A percentile compares a stretch with the other conserved stretches of the same genome.
Evolutionary conservation across 495 filamentous ascomycete species (phyloP).

Genomic region (Xylaria acuta): DNA sequence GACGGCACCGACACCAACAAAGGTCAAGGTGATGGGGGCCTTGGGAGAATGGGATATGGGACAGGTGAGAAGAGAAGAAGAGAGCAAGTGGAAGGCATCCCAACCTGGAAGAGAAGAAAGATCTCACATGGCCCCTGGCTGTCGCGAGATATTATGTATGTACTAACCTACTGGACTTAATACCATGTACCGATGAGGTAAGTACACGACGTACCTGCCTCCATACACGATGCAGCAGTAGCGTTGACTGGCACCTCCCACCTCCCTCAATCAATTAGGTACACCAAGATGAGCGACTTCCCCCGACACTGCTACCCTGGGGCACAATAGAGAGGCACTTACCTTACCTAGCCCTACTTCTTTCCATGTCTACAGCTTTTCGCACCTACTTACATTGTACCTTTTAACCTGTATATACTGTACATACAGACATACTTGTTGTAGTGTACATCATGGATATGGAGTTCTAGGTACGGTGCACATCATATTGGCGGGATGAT

Average conservation of each 20-base stretch:
- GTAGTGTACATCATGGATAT: no score
- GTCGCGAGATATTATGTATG: neutral
- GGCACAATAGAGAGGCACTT: neutral
- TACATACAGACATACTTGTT: neutral
- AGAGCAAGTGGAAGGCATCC: neutral
- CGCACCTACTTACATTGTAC: neutral
- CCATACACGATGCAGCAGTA: neutral
- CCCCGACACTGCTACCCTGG: neutral
- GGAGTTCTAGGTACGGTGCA: neutral
- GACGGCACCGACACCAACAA: conserved; percentile 1
- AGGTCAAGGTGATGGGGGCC: conserved; percentile 10
- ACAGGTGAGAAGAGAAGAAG: conserved; percentile 6
- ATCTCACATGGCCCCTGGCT: neutral
- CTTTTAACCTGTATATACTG: neutral
- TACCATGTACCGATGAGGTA: neutral
- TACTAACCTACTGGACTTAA: neutral
- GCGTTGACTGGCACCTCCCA: neutral
- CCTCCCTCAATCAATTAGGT: neutral
- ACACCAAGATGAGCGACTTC: conserved; percentile 3
- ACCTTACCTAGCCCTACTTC: neutral
- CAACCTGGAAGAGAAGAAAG: neutral
- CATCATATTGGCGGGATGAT: neutral
- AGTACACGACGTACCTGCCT: neutral
- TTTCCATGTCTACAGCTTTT: neutral
- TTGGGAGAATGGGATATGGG: neutral